Evolutionary conservation across 345 rosid genomes (phyloP), one percentile per base, ranked within the genome.

Genomic region (Camelina neglecta): DNA sequence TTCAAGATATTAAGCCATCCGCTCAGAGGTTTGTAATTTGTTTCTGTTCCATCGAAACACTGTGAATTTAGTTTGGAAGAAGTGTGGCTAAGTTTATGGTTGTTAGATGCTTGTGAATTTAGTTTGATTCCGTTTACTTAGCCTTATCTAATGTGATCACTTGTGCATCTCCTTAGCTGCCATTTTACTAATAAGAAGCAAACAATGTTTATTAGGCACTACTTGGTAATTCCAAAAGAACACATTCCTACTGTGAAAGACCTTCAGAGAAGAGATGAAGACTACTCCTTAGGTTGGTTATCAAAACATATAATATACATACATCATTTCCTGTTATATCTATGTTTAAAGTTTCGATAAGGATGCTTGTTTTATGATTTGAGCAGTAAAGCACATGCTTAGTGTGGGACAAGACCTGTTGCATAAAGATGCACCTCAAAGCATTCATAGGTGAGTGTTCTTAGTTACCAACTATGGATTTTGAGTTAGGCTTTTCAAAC

Each of bases 1-100:
- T 94, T 82, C 89, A 84, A 72, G 97, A 94, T 66, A 86, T 94
- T 77, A 90, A 81, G 39, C 97, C 96, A 18, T 77, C 97, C 4
- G 92, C 97, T 4, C 86, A 76, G 84, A 90, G 97, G 97, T 92
- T 82, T 60, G 29, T 26, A 26, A 26, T 26, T 26, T 26, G 29
- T 26, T 0, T 26, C 29, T 26, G 29, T 26, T 26, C 29, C 38
- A 35, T 35, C 38, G 38, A 18, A 35, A 26, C 29, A 26, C 2
- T 33, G 12, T 41, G 13, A 10, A 41, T 41, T 41, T 41, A 8
- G 8, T 41, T 10, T 39, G 42, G 42, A 39, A 39, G 10, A 10
- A 39, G 42, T 39, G 42, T 39, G 9, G 42, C 10, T 2, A 39
- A 16, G 59, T 11, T 47, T 20, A 2, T 59, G 12, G 36, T 45